Conservation (phyloP, 768 basidiomycete genomes). For the Paxillus rubicundulus region DNA sequence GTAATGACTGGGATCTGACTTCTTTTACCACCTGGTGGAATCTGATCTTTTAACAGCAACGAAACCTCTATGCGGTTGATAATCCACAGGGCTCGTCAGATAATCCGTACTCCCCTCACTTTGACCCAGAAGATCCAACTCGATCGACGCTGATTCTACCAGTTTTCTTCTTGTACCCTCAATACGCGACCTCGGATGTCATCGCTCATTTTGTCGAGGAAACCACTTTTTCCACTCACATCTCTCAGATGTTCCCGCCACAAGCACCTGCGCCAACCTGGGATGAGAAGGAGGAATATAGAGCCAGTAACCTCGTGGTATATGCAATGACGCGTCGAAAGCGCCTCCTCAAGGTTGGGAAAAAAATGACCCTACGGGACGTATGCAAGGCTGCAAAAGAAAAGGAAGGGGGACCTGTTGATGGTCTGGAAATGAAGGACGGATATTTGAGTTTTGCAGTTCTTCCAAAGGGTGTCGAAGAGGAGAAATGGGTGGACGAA, state of each 20-base stretch:
- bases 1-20: conserved; percentile 40
- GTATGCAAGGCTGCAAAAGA: conserved; percentile 63
- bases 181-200: conserved; percentile 84
- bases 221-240: conserved; percentile 75
- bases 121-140: conserved; percentile 63
- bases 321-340: conserved; percentile 80
- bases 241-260: conserved; percentile 82
- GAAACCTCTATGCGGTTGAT: conserved; percentile 63
- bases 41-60: conserved; percentile 47
- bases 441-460: conserved; percentile 80
- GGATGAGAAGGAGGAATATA: conserved; percentile 73
- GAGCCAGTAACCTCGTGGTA: conserved; percentile 59
- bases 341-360: conserved; percentile 86
- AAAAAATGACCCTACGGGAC: conserved; percentile 82
- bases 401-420: conserved; percentile 56
- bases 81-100: conserved; percentile 47
- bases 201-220: conserved; percentile 84
- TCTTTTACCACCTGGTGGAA: not conserved
- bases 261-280: conserved; percentile 63
- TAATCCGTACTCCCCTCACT: conserved; percentile 61
- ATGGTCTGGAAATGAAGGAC: conserved; percentile 84
- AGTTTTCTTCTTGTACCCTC: conserved; percentile 91
- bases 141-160: conserved; percentile 70
- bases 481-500: conserved; percentile 84
- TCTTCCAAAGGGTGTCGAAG: conserved; percentile 70